Conservation (phyloP, 2,329 filamentous ascomycete genomes). For the Microsporum ferrugineum region DNA sequence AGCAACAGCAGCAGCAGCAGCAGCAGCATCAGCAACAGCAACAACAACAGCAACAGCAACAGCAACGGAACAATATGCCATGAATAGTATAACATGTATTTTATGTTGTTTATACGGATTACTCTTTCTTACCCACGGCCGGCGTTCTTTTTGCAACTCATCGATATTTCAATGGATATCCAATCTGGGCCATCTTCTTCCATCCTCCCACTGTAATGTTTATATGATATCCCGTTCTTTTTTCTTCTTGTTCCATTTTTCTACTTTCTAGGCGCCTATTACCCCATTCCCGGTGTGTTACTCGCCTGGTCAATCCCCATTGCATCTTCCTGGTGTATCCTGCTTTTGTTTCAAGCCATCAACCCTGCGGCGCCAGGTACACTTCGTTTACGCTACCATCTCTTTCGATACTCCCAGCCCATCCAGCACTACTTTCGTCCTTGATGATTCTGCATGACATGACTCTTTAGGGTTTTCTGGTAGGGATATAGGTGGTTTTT, state of each 20-base stretch:
- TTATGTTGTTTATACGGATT: neutral
- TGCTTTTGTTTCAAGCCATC: neutral
- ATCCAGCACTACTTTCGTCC: neutral
- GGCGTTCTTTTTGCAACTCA: neutral
- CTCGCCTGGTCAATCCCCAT: neutral
- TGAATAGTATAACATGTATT: slow-evolving; percentile 2
- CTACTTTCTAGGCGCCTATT: neutral
- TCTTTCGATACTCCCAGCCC: neutral
- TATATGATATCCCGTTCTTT: neutral
- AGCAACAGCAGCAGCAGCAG: slow-evolving; percentile 15
- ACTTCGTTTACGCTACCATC: neutral
- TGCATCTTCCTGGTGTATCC: neutral
- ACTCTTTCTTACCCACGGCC: neutral
- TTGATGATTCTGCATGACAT: neutral
- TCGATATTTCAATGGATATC: neutral
- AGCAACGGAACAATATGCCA: slow-evolving; percentile 11
- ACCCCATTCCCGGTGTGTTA: neutral
- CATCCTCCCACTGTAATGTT: neutral
- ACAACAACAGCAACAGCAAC: neutral
- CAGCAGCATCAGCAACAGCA: slow-evolving; percentile 2
- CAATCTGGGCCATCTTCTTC: neutral
- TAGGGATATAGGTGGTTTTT: neutral
- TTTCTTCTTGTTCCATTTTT: neutral
- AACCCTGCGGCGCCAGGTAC: neutral
- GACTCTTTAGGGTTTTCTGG: neutral